Evolutionary conservation across 169 alveolate genomes (phyloP).

Genomic region (Plasmodium knowlesi): DNA sequence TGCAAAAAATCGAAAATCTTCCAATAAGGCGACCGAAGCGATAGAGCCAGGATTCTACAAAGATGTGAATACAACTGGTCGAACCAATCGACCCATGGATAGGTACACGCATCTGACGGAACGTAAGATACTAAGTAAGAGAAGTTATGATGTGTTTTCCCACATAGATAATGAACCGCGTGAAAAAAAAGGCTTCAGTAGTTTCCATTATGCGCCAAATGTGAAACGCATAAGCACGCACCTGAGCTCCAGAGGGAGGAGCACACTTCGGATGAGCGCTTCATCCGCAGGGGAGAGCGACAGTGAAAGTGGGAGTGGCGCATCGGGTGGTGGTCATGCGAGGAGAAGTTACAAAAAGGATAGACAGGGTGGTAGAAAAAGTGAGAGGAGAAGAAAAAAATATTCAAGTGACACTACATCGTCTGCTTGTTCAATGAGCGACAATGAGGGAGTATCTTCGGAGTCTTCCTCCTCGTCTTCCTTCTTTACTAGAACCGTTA

Average conservation of each 20-base stretch:
- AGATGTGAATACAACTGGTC: neutral
- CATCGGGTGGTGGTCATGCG: neutral
- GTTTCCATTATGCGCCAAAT: neutral
- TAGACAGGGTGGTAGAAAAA: neutral
- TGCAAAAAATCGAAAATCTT: neutral
- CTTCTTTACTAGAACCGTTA: neutral
- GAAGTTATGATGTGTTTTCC: slow-evolving; percentile 6
- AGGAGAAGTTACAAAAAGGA: neutral
- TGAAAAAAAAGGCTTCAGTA: neutral
- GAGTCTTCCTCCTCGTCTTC: neutral
- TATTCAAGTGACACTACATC: neutral
- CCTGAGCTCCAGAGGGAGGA: neutral
- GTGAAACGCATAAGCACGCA: neutral
- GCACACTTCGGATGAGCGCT: neutral
- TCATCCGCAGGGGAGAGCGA: neutral
- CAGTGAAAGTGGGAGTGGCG: neutral
- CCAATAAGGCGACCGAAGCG: neutral
- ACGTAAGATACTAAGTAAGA: neutral
- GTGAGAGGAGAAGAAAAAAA: neutral
- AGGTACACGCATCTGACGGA: neutral
- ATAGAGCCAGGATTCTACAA: neutral
- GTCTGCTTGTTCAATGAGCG: neutral
- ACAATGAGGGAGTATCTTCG: neutral
- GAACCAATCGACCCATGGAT: neutral
- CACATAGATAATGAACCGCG: neutral